Evolutionary conservation across 106 monocot species (phyloP).

Genomic region (Dendrobium nobile): DNA sequence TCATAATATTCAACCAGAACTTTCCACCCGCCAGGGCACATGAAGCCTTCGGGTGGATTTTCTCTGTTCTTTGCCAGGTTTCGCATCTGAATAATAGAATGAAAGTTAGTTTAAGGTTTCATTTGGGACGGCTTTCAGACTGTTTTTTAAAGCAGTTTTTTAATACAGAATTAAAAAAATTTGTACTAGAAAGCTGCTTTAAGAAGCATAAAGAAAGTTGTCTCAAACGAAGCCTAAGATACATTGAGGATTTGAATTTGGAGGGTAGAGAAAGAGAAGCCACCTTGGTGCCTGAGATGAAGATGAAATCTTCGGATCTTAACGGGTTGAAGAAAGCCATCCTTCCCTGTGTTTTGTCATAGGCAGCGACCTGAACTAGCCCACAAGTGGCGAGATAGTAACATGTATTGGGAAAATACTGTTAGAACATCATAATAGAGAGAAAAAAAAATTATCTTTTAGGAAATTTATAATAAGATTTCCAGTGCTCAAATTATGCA

Average conservation of each 20-base stretch:
- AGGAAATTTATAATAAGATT: too few relatives aligned
- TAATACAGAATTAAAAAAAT: too few relatives aligned
- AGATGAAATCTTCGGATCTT: constrained; percentile 81
- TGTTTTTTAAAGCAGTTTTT: too few relatives aligned
- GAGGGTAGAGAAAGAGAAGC: neutral
- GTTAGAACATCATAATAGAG: neutral
- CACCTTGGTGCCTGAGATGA: constrained; percentile 91
- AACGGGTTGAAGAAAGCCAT: constrained; percentile 95
- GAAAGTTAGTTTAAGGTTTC: neutral
- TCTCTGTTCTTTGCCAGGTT: constrained; percentile 70
- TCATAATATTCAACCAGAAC: constrained; percentile 80
- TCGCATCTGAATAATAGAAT: constrained; percentile 51
- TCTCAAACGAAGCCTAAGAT: neutral
- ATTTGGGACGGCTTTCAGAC: too few relatives aligned
- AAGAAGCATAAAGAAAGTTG: too few relatives aligned
- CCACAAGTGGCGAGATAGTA: neutral
- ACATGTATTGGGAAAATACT: neutral
- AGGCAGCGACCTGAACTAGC: constrained; percentile 78
- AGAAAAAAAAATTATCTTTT: neutral
- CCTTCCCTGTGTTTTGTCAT: constrained; percentile 70
- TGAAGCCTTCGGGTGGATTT: constrained; percentile 87
- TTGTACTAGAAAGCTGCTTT: too few relatives aligned
- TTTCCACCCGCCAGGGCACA: constrained; percentile 98
- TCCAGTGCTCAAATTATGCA: too few relatives aligned
- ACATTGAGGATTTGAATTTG: neutral